Evolutionary conservation across 78 protist species (phyloP).

Genomic region (Dictyostelium capitatum): DNA sequence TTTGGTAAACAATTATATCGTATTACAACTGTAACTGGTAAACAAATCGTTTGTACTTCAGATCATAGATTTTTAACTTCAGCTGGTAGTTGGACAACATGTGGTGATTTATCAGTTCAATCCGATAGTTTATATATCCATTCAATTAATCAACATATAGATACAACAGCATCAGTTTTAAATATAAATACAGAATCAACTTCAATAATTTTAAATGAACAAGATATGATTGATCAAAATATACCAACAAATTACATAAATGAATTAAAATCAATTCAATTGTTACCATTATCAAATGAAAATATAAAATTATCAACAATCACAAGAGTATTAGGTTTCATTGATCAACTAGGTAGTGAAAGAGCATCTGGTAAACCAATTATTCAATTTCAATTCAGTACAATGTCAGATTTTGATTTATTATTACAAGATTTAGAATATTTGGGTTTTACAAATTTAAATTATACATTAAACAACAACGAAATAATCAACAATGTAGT

Average conservation of each 20-base stretch:
- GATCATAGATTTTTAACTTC: slow-evolving; percentile 57
- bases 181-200: neutral
- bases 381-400: slow-evolving; percentile 28
- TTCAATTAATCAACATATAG: neutral
- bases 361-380: neutral
- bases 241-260: neutral
- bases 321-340: slow-evolving; percentile 23
- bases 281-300: slow-evolving; percentile 23
- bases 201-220: neutral
- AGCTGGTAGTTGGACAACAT: slow-evolving; percentile 46
- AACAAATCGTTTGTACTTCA: slow-evolving; percentile 22
- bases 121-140: neutral
- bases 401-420: neutral
- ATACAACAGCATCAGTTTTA: neutral
- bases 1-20: slow-evolving; percentile 21
- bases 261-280: slow-evolving; percentile 1
- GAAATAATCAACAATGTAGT: neutral
- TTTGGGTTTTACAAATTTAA: slow-evolving; percentile 4
- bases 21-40: slow-evolving; percentile 31
- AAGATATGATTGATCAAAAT: neutral
- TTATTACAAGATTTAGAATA: slow-evolving; percentile 14
- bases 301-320: neutral
- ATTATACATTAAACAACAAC: neutral
- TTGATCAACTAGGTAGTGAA: neutral
- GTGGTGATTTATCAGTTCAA: neutral